phyloP scores from a whole-genome alignment of 345 rosid species.

The Excoecaria agallocha region DNA sequence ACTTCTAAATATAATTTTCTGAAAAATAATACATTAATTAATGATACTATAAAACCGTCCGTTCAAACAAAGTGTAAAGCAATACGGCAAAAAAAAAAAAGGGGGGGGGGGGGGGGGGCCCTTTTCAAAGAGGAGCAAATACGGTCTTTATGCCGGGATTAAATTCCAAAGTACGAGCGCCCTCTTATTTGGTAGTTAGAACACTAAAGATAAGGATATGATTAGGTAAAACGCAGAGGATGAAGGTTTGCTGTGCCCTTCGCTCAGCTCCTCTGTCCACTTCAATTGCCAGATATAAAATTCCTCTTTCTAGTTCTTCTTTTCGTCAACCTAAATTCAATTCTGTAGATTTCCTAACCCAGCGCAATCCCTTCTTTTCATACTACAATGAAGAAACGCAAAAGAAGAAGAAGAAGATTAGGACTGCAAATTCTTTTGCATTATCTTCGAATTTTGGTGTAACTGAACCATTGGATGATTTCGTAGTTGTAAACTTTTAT shows the following conservation, averaged over 20 bases:
- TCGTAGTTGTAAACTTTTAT: conserved; percentile 77
- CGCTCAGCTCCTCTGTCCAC: conserved; percentile 3
- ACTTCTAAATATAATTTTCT: too few relatives aligned
- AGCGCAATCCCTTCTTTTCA: neutral
- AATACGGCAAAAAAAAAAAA: too few relatives aligned
- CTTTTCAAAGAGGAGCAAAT: too few relatives aligned
- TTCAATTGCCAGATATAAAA: neutral
- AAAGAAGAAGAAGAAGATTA: neutral
- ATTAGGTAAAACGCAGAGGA: neutral
- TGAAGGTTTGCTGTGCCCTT: conserved; percentile 10
- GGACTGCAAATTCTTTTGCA: neutral
- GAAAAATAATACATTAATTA: too few relatives aligned
- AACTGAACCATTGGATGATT: conserved; percentile 23
- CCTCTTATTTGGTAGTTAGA: too few relatives aligned
- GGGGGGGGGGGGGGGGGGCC: too few relatives aligned
- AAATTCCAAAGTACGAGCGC: too few relatives aligned
- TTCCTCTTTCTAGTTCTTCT: neutral
- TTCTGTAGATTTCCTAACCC: neutral
- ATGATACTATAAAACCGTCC: too few relatives aligned
- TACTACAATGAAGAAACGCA: neutral
- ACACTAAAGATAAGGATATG: neutral
- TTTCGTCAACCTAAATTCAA: neutral
- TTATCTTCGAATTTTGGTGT: neutral
- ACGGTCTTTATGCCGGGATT: too few relatives aligned
- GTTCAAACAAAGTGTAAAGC: too few relatives aligned